These are phyloP conservation scores for Erythrophleum fordii DNA, from an alignment of 306 rosid species.

Conservation along the genomic window DNA sequence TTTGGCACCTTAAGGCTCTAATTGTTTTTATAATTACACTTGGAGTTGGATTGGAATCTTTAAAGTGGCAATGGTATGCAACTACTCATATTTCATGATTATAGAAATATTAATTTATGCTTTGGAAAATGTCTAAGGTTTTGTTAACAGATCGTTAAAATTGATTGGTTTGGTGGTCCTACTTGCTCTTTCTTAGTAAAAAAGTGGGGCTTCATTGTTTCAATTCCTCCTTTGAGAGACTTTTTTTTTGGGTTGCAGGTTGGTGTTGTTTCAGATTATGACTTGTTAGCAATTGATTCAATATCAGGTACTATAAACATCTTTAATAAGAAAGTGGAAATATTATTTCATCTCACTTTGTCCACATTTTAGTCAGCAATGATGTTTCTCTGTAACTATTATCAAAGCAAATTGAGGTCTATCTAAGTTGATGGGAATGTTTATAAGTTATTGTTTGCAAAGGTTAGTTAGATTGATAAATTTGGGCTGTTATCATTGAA, in stretches of 20 bases:
- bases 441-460: background rate
- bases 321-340: background rate
- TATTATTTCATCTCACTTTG: background rate
- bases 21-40: background rate
- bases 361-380: background rate
- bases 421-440: conserved; percentile 25
- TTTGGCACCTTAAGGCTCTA: background rate
- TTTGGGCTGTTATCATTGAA: conserved; percentile 28
- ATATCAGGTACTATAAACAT: conserved; percentile 70
- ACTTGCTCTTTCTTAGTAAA: background rate
- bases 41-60: background rate
- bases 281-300: conserved; percentile 89
- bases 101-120: background rate
- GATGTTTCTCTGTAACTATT: background rate
- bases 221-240: conserved; percentile 22
- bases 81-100: background rate
- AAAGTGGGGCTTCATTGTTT: conserved; percentile 28
- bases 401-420: conserved; percentile 5
- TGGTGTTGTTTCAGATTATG: conserved; percentile 97
- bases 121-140: background rate
- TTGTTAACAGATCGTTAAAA: background rate
- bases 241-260: conserved; percentile 59
- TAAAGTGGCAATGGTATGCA: background rate
- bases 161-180: background rate
- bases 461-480: background rate